Percentiles rank a stretch among this genome's conserved stretches.
phyloP scores from a whole-genome alignment of 1,284 basidiomycete genomes.

The Coniferiporia weirii region DNA sequence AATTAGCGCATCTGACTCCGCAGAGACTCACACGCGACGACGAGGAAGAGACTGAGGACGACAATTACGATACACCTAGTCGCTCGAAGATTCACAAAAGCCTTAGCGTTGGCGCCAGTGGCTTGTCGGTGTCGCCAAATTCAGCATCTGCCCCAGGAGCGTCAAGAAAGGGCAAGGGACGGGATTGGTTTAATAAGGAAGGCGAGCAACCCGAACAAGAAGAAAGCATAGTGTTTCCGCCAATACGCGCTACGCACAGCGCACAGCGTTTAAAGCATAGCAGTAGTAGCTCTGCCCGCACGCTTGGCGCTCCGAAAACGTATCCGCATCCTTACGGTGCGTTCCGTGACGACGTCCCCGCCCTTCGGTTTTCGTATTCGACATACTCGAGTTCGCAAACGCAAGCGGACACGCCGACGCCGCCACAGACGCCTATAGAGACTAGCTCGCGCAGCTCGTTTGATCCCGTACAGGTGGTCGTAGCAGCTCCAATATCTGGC shows the following conservation, averaged over 20 bases:
- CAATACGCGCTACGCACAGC: constrained; percentile 2
- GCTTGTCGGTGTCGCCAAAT: not conserved
- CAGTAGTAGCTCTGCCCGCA: not conserved
- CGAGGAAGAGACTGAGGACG: not conserved
- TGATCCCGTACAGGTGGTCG: constrained; percentile 53
- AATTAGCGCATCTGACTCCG: not conserved
- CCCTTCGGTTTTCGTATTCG: constrained; percentile 17
- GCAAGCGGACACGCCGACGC: constrained; percentile 13
- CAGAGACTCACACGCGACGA: not conserved
- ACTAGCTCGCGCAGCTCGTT: constrained; percentile 19
- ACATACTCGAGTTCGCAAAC: constrained; percentile 14
- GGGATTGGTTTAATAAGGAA: not conserved
- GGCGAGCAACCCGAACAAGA: constrained; percentile 1
- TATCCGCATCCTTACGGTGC: constrained; percentile 3
- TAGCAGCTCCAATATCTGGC: constrained; percentile 68
- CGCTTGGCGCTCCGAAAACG: constrained; percentile 5
- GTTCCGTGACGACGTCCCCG: constrained; percentile 17
- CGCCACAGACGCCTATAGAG: constrained; percentile 32
- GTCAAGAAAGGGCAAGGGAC: constrained; percentile 10
- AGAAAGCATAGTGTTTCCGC: constrained; percentile 11
- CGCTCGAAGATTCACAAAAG: constrained; percentile 10
- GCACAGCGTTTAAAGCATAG: not conserved
- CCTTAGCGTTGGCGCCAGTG: constrained; percentile 8
- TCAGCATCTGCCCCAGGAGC: not conserved
- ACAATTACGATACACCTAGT: constrained; percentile 1